Evolutionary conservation across 2,329 filamentous ascomycete genomes (phyloP).

Genomic region (Ilyonectria robusta): DNA sequence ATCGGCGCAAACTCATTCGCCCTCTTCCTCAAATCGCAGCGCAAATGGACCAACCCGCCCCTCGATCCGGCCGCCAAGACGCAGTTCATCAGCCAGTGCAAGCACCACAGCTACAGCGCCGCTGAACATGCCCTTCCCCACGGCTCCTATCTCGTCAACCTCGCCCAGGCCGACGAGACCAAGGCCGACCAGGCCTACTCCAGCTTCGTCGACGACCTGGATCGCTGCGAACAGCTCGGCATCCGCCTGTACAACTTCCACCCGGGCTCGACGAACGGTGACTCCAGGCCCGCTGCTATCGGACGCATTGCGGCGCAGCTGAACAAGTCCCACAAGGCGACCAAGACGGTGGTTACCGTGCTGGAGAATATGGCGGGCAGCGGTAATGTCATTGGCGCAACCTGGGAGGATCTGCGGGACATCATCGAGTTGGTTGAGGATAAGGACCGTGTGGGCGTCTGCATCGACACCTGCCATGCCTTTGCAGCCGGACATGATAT

Average conservation of each 20-base stretch:
- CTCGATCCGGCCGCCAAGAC: slow-evolving; percentile 77
- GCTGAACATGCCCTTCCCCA: slow-evolving; percentile 86
- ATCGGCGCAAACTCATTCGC: slow-evolving; percentile 96
- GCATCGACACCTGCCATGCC: slow-evolving; percentile 96
- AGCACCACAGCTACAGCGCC: slow-evolving; percentile 79
- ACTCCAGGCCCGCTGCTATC: slow-evolving; percentile 78
- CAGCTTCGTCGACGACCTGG: slow-evolving; percentile 89
- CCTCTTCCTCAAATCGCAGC: slow-evolving; percentile 94
- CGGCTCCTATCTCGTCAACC: slow-evolving; percentile 96
- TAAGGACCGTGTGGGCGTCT: slow-evolving; percentile 90
- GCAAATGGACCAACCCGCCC: slow-evolving; percentile 91
- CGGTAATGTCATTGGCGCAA: slow-evolving; percentile 88
- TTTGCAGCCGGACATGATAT: slow-evolving; percentile 96
- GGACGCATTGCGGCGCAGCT: slow-evolving; percentile 84
- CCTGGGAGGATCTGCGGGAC: slow-evolving; percentile 87
- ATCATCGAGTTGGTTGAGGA: slow-evolving; percentile 86
- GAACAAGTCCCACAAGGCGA: slow-evolving; percentile 85
- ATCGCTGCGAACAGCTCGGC: slow-evolving; percentile 86
- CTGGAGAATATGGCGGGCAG: slow-evolving; percentile 96
- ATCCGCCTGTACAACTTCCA: slow-evolving; percentile 99
- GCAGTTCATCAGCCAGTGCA: slow-evolving; percentile 79
- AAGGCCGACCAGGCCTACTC: slow-evolving; percentile 90
- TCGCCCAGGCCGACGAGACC: slow-evolving; percentile 84
- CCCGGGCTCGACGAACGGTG: slow-evolving; percentile 84
- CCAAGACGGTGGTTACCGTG: slow-evolving; percentile 82